A percentile compares a stretch with the other conserved stretches of the same genome.
These are phyloP conservation scores for Penicillium sp. DNA, from an alignment of 2,329 filamentous ascomycete species.

Conservation along the genomic window DNA sequence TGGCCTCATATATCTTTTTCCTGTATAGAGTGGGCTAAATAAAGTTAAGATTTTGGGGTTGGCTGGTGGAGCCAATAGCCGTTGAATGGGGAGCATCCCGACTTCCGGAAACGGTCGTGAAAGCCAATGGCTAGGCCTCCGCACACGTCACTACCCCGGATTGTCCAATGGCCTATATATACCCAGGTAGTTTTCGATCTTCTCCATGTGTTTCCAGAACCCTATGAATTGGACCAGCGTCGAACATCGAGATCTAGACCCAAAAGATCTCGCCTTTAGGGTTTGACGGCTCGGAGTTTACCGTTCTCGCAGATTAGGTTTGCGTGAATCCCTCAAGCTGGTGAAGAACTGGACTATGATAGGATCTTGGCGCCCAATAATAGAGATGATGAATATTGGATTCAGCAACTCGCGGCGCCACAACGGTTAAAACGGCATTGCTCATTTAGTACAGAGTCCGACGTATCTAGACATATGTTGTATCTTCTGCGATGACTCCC, in stretches of 20 bases:
- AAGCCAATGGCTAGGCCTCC: slow-evolving; percentile 1
- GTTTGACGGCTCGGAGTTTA: not conserved
- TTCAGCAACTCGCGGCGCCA: not conserved
- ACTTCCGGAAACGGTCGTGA: slow-evolving; percentile 9
- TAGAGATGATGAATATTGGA: not conserved
- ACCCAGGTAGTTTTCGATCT: not conserved
- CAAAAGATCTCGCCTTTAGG: not conserved
- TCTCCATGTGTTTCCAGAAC: not conserved
- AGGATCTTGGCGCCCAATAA: not conserved
- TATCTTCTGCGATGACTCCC: too few species aligned
- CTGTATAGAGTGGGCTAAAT: slow-evolving; percentile 1
- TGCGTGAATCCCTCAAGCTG: not conserved
- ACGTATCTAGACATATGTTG: too few species aligned
- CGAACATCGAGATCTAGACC: not conserved
- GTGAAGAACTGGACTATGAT: not conserved
- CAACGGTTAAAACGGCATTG: not conserved
- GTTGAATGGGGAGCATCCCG: slow-evolving; percentile 1
- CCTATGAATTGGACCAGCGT: slow-evolving; percentile 3
- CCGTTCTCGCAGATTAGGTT: not conserved
- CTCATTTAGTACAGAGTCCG: too few species aligned
- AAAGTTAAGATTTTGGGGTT: slow-evolving; percentile 10
- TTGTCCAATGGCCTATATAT: not conserved
- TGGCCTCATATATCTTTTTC: not conserved
- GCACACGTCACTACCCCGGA: not conserved
- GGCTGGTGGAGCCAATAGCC: not conserved